These are phyloP conservation scores for Entomortierella parvispora DNA, from an alignment of 192 early-diverging fungal genomes.

Conservation along the genomic window DNA sequence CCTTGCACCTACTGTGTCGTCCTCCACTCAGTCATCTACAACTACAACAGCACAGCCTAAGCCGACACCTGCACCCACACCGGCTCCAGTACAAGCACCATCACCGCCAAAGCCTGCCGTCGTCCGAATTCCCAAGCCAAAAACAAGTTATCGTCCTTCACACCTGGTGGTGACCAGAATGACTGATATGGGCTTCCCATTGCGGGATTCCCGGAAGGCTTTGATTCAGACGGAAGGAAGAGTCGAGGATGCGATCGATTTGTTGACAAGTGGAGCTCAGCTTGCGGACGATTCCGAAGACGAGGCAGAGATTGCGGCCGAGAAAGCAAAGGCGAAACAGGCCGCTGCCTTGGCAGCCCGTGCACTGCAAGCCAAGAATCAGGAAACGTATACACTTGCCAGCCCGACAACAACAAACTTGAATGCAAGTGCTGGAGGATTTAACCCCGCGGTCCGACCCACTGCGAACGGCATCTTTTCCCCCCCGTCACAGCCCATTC, in stretches of 20 bases:
- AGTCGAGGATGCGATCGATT: conserved; percentile 48
- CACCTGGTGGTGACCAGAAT: conserved; percentile 40
- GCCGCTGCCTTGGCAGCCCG: neutral
- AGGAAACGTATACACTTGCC: neutral
- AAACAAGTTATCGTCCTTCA: conserved; percentile 47
- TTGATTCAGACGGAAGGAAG: conserved; percentile 42
- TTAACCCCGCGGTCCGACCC: neutral
- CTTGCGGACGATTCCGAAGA: conserved; percentile 50
- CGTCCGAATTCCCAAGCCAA: conserved; percentile 39
- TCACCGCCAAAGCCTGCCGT: neutral
- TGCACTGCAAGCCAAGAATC: neutral
- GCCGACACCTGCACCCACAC: neutral
- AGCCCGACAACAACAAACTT: too few relatives aligned
- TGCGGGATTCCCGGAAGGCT: conserved; percentile 45
- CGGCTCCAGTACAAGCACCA: neutral
- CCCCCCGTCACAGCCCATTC: neutral
- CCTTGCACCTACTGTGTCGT: neutral
- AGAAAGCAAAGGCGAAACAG: conserved; percentile 23
- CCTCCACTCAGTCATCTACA: conserved; percentile 1
- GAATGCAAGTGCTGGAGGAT: too few relatives aligned
- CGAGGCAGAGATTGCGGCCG: conserved; percentile 39
- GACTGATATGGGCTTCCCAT: conserved; percentile 50
- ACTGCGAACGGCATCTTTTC: neutral
- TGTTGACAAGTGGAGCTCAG: conserved; percentile 38
- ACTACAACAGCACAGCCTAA: neutral